Conservation (phyloP, 257 asterid genomes). For the Plantago elongata region DNA sequence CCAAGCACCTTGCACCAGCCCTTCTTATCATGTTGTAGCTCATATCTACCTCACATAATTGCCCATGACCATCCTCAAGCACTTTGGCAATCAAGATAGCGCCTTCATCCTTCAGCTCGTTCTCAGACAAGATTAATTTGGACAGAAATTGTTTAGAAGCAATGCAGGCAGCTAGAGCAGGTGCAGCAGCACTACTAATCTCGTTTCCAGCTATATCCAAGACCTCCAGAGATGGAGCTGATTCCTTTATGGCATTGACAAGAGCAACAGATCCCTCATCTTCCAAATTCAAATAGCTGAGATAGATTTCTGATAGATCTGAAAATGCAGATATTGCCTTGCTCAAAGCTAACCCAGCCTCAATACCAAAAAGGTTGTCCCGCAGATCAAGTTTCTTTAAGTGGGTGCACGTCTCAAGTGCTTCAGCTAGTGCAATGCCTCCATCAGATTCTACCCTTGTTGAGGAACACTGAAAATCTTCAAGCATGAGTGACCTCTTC, state of each 20-base stretch:
- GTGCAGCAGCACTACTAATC: conserved; percentile 70
- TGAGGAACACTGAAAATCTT: conserved; percentile 83
- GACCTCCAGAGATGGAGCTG: conserved; percentile 66
- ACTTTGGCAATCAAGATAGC: conserved; percentile 81
- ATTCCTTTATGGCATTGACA: conserved; percentile 57
- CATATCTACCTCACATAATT: conserved; percentile 73
- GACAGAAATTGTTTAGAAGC: conserved; percentile 65
- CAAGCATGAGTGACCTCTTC: conserved; percentile 51
- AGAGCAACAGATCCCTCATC: conserved; percentile 76
- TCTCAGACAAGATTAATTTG: conserved; percentile 65
- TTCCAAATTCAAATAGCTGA: conserved; percentile 86
- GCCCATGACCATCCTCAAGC: conserved; percentile 76
- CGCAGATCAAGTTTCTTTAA: conserved; percentile 80
- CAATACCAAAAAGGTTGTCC: conserved; percentile 87
- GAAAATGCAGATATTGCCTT: conserved; percentile 44
- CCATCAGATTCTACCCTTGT: conserved; percentile 84
- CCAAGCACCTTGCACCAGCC: conserved; percentile 89
- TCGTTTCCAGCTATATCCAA: conserved; percentile 96
- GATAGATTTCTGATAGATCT: conserved; percentile 54
- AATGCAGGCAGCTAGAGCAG: conserved; percentile 67
- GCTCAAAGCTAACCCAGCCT: conserved; percentile 71
- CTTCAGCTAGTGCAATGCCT: conserved; percentile 66
- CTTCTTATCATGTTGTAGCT: conserved; percentile 65
- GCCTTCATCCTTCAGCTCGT: conserved; percentile 90
- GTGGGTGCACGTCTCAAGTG: conserved; percentile 50